Percentiles rank a stretch among this genome's conserved stretches.
Conservation (phyloP, 345 rosid genomes). For the Acer campestre region DNA sequence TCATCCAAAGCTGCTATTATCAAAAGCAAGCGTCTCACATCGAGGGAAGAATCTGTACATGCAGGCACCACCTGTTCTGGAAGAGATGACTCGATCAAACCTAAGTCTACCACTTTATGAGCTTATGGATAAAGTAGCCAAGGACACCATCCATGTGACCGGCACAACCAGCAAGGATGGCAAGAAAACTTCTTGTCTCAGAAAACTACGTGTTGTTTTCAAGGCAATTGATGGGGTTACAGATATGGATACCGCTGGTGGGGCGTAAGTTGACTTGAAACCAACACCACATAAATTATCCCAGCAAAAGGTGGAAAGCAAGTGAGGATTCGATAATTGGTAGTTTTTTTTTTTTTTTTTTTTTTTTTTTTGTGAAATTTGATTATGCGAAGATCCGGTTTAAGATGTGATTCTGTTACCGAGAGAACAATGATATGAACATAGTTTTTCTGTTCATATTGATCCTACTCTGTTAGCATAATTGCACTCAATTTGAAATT, state of each 20-base stretch:
- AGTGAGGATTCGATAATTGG: neutral
- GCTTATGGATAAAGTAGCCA: conserved; percentile 67
- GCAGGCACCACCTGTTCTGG: conserved; percentile 96
- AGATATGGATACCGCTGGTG: conserved; percentile 85
- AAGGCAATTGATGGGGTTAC: conserved; percentile 69
- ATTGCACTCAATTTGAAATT: neutral
- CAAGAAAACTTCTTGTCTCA: conserved; percentile 56
- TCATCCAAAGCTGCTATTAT: conserved; percentile 68
- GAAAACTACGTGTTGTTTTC: conserved; percentile 68
- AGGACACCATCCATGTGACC: conserved; percentile 58
- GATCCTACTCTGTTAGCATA: neutral
- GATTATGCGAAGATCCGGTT: neutral
- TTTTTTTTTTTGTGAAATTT: neutral
- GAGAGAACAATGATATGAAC: conserved; percentile 6
- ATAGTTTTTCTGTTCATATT: neutral
- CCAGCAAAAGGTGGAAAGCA: neutral
- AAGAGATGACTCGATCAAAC: conserved; percentile 84
- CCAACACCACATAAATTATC: neutral
- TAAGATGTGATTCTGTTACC: conserved; percentile 17
- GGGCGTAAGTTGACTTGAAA: conserved; percentile 47
- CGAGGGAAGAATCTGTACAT: conserved; percentile 72
- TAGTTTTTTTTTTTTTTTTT: neutral
- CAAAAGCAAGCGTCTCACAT: conserved; percentile 74
- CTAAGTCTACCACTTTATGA: conserved; percentile 60
- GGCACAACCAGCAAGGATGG: conserved; percentile 54